Percentiles rank a stretch among this genome's conserved stretches.
phyloP scores from a whole-genome alignment of 768 basidiomycete species.

The Tulasnella sp. region DNA sequence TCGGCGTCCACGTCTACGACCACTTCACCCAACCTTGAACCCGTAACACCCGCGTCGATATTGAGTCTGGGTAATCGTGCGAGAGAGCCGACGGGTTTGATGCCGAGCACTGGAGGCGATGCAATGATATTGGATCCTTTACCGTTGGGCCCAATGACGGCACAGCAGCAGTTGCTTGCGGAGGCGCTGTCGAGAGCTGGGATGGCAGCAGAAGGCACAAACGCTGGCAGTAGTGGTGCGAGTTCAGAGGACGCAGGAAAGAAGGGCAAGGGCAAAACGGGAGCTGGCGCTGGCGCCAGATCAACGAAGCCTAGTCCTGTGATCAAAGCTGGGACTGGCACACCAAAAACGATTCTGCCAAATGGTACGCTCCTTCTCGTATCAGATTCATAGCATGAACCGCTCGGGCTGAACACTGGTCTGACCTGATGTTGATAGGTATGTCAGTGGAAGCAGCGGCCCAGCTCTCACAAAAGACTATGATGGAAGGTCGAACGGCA shows the following conservation, averaged over 20 bases:
- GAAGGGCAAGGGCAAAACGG: background rate
- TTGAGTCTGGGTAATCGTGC: conserved; percentile 72
- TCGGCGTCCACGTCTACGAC: background rate
- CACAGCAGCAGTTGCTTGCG: background rate
- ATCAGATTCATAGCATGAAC: background rate
- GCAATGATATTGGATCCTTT: background rate
- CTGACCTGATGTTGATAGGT: conserved; percentile 4
- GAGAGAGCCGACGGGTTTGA: conserved; percentile 37
- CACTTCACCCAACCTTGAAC: conserved; percentile 38
- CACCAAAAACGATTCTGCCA: conserved; percentile 63
- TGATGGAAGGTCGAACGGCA: conserved; percentile 18
- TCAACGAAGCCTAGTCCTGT: conserved; percentile 22
- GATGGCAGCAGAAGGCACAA: background rate
- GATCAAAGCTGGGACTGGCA: conserved; percentile 35
- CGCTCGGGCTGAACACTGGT: background rate
- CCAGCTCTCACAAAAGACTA: conserved; percentile 20
- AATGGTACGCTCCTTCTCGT: conserved; percentile 32
- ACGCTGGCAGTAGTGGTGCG: background rate
- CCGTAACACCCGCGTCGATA: conserved; percentile 85
- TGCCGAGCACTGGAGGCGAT: conserved; percentile 22
- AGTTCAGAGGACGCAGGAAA: background rate
- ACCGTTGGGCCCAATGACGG: conserved; percentile 4
- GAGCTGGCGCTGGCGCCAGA: background rate
- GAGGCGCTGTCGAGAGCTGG: background rate
- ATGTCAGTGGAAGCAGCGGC: conserved; percentile 18